Percentiles rank a stretch among this genome's conserved stretches.
Evolutionary conservation across 768 basidiomycete species (phyloP).

Genomic region (Artomyces pyxidatus): DNA sequence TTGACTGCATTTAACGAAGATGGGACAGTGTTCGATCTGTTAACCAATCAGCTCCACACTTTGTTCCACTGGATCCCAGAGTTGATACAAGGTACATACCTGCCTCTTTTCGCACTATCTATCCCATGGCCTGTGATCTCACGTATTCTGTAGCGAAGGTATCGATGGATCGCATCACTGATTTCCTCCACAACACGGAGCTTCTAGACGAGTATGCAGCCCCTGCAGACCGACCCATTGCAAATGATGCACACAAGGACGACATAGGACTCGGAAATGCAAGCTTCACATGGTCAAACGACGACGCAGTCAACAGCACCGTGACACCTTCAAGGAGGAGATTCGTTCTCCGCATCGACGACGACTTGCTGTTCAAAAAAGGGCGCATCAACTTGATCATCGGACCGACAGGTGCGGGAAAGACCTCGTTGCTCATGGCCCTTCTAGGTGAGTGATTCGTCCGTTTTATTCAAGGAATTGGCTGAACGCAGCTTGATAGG

Average conservation of each 20-base stretch:
- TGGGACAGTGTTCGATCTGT: conserved; percentile 31
- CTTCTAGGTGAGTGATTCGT: conserved; percentile 29
- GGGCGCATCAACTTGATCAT: conserved; percentile 49
- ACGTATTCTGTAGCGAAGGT: conserved; percentile 22
- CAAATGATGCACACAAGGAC: conserved; percentile 10
- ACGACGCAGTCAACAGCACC: conserved; percentile 20
- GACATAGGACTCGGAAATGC: conserved; percentile 47
- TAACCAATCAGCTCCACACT: conserved; percentile 24
- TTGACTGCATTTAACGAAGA: not conserved
- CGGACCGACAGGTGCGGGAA: conserved; percentile 51
- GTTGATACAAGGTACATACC: conserved; percentile 11
- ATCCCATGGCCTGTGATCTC: not conserved
- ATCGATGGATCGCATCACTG: conserved; percentile 31
- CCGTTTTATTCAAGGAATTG: not conserved
- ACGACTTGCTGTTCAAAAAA: conserved; percentile 44
- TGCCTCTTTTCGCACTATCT: not conserved
- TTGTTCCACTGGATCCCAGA: conserved; percentile 18
- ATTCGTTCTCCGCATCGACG: conserved; percentile 43
- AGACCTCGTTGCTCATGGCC: conserved; percentile 61
- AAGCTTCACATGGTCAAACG: conserved; percentile 45
- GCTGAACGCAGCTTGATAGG: conserved; percentile 20
- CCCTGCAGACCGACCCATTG: conserved; percentile 5
- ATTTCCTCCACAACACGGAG: conserved; percentile 32
- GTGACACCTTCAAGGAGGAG: conserved; percentile 36
- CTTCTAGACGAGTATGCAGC: conserved; percentile 24